phyloP scores from a whole-genome alignment of 1,139 yeast genomes.

The Nakaseomyces nivariensis region DNA sequence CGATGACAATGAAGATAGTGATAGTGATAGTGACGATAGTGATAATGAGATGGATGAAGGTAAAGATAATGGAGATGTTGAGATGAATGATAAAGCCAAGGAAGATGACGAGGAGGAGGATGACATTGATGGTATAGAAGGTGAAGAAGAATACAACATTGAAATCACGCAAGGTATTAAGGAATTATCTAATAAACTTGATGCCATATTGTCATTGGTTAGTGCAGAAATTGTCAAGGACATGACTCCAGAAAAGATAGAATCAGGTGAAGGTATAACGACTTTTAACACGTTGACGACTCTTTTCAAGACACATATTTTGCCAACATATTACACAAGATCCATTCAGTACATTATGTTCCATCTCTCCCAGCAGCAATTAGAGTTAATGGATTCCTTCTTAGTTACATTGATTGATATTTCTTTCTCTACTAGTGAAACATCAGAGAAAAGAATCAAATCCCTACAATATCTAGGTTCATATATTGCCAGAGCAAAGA shows the following conservation, averaged over 20 bases:
- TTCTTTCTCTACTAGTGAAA: conserved; percentile 60
- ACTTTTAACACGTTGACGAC: conserved; percentile 67
- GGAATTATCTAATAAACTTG: conserved; percentile 57
- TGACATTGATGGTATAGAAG: conserved; percentile 30
- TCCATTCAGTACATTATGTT: conserved; percentile 81
- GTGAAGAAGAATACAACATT: conserved; percentile 35
- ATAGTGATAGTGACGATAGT: conserved; percentile 31
- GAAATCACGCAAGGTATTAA: conserved; percentile 46
- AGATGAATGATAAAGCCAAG: conserved; percentile 15
- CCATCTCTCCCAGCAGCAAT: conserved; percentile 70
- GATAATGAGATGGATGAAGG: conserved; percentile 25
- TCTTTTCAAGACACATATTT: conserved; percentile 67
- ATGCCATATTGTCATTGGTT: conserved; percentile 49
- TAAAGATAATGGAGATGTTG: conserved; percentile 19
- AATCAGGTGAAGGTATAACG: conserved; percentile 58
- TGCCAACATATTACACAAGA: conserved; percentile 89
- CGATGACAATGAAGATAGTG: conserved; percentile 42
- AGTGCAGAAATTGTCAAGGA: conserved; percentile 42
- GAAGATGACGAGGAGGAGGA: conserved; percentile 30
- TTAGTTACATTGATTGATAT: conserved; percentile 74
- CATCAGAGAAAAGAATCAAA: conserved; percentile 67
- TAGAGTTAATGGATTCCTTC: conserved; percentile 76
- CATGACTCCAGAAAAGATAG: conserved; percentile 43
- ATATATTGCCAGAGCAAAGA: conserved; percentile 79
- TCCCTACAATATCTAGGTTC: conserved; percentile 90